Base-by-base conservation (phyloP, 2,329 filamentous ascomycete genomes). In the Phialophora tarda region DNA sequence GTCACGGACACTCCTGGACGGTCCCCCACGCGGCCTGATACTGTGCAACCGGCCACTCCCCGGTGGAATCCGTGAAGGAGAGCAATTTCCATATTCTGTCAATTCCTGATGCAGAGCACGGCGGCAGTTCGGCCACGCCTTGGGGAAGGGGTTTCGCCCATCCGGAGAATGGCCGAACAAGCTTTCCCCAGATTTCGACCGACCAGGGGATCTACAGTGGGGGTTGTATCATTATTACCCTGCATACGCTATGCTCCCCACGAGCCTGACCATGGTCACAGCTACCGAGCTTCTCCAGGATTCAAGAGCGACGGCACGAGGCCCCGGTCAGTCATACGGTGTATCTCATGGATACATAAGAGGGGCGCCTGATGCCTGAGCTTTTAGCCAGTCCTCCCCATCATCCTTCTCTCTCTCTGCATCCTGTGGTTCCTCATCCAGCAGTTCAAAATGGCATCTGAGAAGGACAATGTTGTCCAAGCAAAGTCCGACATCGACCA, bases 401-500 rank as follows among this genome's bases (percentile, higher is more conserved):
- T 50, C 41, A 44, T 56, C n/a, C 58, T 38, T 26, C 30, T 57
- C n/a, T 63, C 51, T 26, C 30, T 57, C 34, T 23, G 21, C 30
- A 57, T 14, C 23, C 47, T 61, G 21, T 41, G 3, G 2, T 53
- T 17, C 8, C 23, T 24, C 12, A 51, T 53, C 26, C n/a, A 24
- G 23, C 47, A n/a, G 38, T n/a, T 34, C 4, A 57, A 14, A 14
- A 63, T 63, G 61, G 61, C 61, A 14, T 14, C 60, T 26, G 61
- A 63, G 53, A 57, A 63, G 41, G 59, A 61, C 47, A 28, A 50
- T 21, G 41, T 38, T 23, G 53, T 57, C 24, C 34, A 56, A 11
- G 51, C 24, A 24, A 63, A 63, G 61, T 48, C 34, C 38, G 61
- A 63, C 61, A 63, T 63, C 61, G 28, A 12, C 21, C 61, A 63